Evolutionary conservation across 805 yeast species (phyloP).

Genomic region (Candida montana): DNA sequence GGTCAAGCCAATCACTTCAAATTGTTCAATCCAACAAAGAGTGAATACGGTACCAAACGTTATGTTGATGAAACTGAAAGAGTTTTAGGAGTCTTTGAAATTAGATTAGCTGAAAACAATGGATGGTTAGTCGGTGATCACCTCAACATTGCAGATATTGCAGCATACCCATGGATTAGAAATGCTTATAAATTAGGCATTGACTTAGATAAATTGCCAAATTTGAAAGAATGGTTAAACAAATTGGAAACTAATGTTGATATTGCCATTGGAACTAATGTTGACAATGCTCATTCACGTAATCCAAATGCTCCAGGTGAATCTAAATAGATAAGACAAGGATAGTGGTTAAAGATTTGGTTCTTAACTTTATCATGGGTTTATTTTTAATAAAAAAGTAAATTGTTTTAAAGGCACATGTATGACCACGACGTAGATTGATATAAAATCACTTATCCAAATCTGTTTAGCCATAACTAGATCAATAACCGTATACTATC

Average conservation of each 20-base stretch:
- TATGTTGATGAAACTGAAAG: slow-evolving; percentile 47
- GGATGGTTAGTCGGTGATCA: slow-evolving; percentile 60
- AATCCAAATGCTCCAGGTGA: background rate
- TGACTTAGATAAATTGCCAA: slow-evolving; percentile 35
- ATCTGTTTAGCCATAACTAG: too few relatives aligned
- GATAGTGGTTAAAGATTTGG: too few relatives aligned
- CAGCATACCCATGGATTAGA: slow-evolving; percentile 42
- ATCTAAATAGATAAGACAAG: too few relatives aligned
- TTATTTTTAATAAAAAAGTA: too few relatives aligned
- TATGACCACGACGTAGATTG: too few relatives aligned
- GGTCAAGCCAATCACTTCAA: slow-evolving; percentile 54
- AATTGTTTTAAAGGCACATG: too few relatives aligned
- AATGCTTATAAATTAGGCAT: slow-evolving; percentile 16
- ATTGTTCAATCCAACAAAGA: slow-evolving; percentile 41
- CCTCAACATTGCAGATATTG: slow-evolving; percentile 54
- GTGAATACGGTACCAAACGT: slow-evolving; percentile 50
- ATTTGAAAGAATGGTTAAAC: slow-evolving; percentile 13
- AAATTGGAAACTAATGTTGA: slow-evolving; percentile 29
- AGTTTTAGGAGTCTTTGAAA: slow-evolving; percentile 49
- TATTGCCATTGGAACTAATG: slow-evolving; percentile 1
- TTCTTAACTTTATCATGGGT: too few relatives aligned
- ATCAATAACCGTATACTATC: too few relatives aligned
- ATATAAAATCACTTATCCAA: too few relatives aligned
- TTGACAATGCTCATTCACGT: background rate
- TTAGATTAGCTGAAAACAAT: slow-evolving; percentile 40